Evolutionary conservation across 306 rosid genomes (phyloP), one percentile per base, ranked within the genome.

Genomic region (Lupinus albus): DNA sequence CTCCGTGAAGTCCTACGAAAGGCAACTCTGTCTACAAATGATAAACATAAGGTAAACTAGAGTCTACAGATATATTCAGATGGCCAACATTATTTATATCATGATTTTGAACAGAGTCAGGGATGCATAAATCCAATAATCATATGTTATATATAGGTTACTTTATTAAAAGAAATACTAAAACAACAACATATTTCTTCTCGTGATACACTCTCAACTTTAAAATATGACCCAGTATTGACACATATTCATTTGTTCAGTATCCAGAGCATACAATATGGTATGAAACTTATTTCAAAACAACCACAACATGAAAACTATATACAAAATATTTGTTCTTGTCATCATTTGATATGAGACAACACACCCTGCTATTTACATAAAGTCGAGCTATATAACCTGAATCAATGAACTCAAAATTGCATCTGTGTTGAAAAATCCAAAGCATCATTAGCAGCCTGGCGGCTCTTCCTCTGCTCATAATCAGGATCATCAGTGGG

Each of bases 401-500:
- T 80, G 75, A 87, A 47, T 61, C 74, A 73, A 64, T 1, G 66
- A 12, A 68, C 41, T 83, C 75, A 83, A 76, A 78, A 68, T 62
- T 80, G 68, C 71, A 65, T 72, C 78, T 78, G 61, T 55, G 83
- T 51, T 55, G 84, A 55, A 79, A 83, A 30, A 81, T 81, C 78
- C 36, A 68, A 45, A 67, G 56, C 61, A 61, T 69, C 85, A 30
- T 33, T 72, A 44, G 58, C 67, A 14, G 79, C 74, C 63, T 87
- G 62, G 46, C 25, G 82, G 53, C 25, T 28, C 87, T 87, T 85
- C 70, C 83, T 86, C 72, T 76, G 91, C 73, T 88, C 96, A 16
- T 91, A 88, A 59, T 91, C 90, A 0, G 84, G 84, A 77, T 92
- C 96, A 72, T 89, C 96, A 0, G 98, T 92, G 3, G 96, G 96